Evolutionary conservation across 331 rosid genomes (phyloP), one percentile per base, ranked within the genome.

Genomic region (Ulmus americana): DNA sequence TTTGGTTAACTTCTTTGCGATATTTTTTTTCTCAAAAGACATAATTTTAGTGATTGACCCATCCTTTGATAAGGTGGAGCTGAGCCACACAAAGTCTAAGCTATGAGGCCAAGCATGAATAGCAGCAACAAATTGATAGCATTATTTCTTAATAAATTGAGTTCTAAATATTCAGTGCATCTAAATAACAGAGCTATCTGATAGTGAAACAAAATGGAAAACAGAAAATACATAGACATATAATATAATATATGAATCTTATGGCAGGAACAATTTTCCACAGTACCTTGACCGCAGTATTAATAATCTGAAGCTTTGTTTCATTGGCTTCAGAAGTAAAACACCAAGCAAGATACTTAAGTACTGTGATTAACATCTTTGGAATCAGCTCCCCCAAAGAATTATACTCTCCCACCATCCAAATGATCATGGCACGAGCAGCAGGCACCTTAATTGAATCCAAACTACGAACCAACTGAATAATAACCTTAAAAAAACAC

Each of bases 401-500:
- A 79, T 84, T 82, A 69, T 94, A 87, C 83, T 94, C 91, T 69
- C 99, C 99, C 52, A 90, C 70, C 90, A 94, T 80, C 99, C 99
- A 90, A 83, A 94, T 77, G 74, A 94, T 76, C 75, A 88, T 77
- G 40, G 97, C 95, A 74, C 96, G 95, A 59, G 95, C 95, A 40
- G 90, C 86, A 69, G 95, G 85, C 38, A 94, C 85, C 86, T 84
- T 90, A 67, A 89, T 74, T 43, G 79, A 79, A 74, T 87, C 87
- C 84, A 94, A 82, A 73, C 88, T 79, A 57, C 90, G 85, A 70
- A 85, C 80, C 80, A 90, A 75, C 70, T 79, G 91, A 71, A 87
- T 80, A 67, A 94, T 84, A 57, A 94, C 95, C 97, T 94, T 76
- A 51, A 60, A 77, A 65, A 73, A 28, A 45, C 8, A 70, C 59